phyloP scores from a whole-genome alignment of 2,329 filamentous ascomycete genomes.

The Fusarium anthophilum region DNA sequence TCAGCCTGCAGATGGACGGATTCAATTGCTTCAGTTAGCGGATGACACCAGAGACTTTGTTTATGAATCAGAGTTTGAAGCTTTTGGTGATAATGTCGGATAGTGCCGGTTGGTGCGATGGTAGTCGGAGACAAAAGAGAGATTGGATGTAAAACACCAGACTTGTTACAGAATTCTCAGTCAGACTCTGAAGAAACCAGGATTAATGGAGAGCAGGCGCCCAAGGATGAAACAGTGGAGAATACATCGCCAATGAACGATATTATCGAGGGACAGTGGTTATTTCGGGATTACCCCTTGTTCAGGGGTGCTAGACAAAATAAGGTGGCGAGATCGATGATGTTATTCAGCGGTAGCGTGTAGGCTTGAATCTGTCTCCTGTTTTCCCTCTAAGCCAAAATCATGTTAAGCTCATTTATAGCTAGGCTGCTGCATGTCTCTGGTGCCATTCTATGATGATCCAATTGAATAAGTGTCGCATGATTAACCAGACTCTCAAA shows the following conservation, averaged over 20 bases:
- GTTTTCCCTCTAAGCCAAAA: not conserved
- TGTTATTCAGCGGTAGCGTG: not conserved
- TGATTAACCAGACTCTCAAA: constrained; percentile 18
- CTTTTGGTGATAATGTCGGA: not conserved
- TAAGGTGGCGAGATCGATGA: not conserved
- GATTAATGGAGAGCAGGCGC: constrained; percentile 16
- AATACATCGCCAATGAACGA: constrained; percentile 22
- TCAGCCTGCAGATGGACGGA: constrained; percentile 15
- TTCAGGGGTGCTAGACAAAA: not conserved
- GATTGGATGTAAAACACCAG: constrained; percentile 24
- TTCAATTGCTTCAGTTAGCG: not conserved
- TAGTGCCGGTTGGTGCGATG: not conserved
- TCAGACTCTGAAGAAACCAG: constrained; percentile 9
- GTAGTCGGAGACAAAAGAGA: not conserved
- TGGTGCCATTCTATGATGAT: not conserved
- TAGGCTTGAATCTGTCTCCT: not conserved
- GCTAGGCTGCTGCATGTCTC: constrained; percentile 5
- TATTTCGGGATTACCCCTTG: constrained; percentile 33
- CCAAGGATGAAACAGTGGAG: constrained; percentile 33
- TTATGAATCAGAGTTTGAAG: constrained; percentile 1
- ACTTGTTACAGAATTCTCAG: constrained; percentile 28
- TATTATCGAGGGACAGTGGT: constrained; percentile 6
- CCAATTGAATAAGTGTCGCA: constrained; percentile 33
- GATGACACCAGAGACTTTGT: not conserved
- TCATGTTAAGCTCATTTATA: constrained; percentile 17